Base-by-base conservation (phyloP, 495 filamentous ascomycete species). In the Penicillium flavigenum region DNA sequence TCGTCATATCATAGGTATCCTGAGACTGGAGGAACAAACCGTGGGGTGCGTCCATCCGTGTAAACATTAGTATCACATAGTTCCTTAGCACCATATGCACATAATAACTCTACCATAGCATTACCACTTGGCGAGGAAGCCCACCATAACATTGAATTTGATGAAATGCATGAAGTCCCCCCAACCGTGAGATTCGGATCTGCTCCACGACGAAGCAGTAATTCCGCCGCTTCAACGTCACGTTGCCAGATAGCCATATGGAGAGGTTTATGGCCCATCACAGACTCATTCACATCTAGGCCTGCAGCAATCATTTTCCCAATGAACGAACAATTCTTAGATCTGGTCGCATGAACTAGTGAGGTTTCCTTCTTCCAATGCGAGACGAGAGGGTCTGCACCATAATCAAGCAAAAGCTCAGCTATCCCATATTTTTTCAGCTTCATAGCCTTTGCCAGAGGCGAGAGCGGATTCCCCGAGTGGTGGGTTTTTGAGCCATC, bases 191-290 rank as follows among this genome's bases (percentile, higher is more conserved):
- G 26, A 51, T 32, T 50, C 10, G 48, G 17, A 24, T 51, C 9
- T 41, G 49, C 49, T 42, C 49, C 49, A n/a, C 24, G 4, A 27
- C 36, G 49, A 41, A 51, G 49, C 6, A 51, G 36, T 17, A 41
- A 42, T 10, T 51, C 49, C 1, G 12, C 20, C 22, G 42, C 22
- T 29, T 41, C 36, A 10, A 24, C 16, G 5, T 42, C 19, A 8
- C 16, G 1, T 14, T 29, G n/a, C 34, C 34, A 51, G 6, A 51
- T n/a, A 41, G 49, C 49, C 24, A 51, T 8, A 17, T 42, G 19
- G 4, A 51, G 38, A 27, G 49, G 19, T 29, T 8, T 51, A 24
- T 51, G 2, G 22, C 4, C 34, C 20, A 4, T 19, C 10, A 31
- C 24, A 14, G 34, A 17, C n/a, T 42, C 49, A 29, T 51, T 51